A percentile compares a stretch with the other conserved stretches of the same genome.
These are phyloP conservation scores for Aspergillus novofumigatus DNA, from an alignment of 2,329 filamentous ascomycete species.

Conservation along the genomic window DNA sequence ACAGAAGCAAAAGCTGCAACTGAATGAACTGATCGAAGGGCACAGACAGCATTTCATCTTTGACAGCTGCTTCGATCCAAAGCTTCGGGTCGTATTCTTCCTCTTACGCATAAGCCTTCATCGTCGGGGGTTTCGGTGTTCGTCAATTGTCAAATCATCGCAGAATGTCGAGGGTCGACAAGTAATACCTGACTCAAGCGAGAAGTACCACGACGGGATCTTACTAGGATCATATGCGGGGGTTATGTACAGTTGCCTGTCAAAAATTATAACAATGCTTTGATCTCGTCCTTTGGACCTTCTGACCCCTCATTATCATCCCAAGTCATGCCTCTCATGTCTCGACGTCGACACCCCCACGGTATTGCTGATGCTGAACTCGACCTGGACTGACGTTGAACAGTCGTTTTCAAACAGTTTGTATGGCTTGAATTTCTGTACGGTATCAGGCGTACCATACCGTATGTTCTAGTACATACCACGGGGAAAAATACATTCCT, in stretches of 20 bases:
- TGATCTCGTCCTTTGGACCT: not conserved
- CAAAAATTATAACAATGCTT: not conserved
- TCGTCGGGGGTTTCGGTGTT: not conserved
- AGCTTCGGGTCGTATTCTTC: not conserved
- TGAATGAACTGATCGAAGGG: not conserved
- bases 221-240: conserved; percentile 5
- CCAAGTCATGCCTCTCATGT: not conserved
- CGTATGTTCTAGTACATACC: conserved; percentile 1
- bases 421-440: not conserved
- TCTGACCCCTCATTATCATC: not conserved
- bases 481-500: not conserved
- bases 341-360: not conserved
- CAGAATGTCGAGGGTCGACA: not conserved
- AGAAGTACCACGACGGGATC: not conserved
- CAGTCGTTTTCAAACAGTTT: not conserved
- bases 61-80: not conserved
- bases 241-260: not conserved
- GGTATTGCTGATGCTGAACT: not conserved
- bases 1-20: not conserved
- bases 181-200: not conserved
- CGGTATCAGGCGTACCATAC: conserved; percentile 5
- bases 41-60: not conserved
- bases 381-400: not conserved
- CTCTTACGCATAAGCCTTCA: not conserved
- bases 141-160: conserved; percentile 5